Conservation (phyloP, 495 filamentous ascomycete genomes). For the Baudoinia panamericana region DNA sequence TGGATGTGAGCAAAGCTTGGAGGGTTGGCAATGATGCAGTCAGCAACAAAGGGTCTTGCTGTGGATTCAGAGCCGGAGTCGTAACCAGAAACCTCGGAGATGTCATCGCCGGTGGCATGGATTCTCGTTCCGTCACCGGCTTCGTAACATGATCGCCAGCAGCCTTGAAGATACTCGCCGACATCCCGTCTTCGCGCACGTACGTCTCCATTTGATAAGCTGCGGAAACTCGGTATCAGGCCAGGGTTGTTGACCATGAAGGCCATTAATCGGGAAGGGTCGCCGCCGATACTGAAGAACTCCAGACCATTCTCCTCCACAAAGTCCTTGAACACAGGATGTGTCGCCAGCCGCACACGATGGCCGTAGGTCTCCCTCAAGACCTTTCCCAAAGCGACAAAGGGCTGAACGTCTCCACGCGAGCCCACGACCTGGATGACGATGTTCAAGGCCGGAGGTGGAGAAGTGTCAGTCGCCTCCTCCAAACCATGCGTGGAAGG, state of each 20-base stretch:
- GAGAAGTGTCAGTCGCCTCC: too few species aligned
- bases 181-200: conserved; percentile 51
- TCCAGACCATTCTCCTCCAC: conserved; percentile 59
- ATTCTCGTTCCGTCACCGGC: conserved; percentile 46
- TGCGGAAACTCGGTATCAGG: conserved; percentile 56
- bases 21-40: conserved; percentile 75
- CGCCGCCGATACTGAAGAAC: conserved; percentile 69
- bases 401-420: conserved; percentile 69
- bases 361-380: conserved; percentile 54
- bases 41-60: conserved; percentile 55
- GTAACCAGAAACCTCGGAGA: conserved; percentile 32
- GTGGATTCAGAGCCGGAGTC: conserved; percentile 24
- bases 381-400: conserved; percentile 51
- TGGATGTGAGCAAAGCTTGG: conserved; percentile 72
- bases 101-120: conserved; percentile 22
- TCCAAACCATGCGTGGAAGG: too few species aligned
- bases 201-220: conserved; percentile 56
- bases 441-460: conserved; percentile 53
- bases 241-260: conserved; percentile 83
- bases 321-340: conserved; percentile 55
- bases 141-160: conserved; percentile 64
- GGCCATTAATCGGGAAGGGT: conserved; percentile 68
- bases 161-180: conserved; percentile 59
- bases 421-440: conserved; percentile 72
- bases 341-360: conserved; percentile 64